Base-by-base conservation (phyloP, 768 basidiomycete genomes). In the Auricularia sp. region DNA sequence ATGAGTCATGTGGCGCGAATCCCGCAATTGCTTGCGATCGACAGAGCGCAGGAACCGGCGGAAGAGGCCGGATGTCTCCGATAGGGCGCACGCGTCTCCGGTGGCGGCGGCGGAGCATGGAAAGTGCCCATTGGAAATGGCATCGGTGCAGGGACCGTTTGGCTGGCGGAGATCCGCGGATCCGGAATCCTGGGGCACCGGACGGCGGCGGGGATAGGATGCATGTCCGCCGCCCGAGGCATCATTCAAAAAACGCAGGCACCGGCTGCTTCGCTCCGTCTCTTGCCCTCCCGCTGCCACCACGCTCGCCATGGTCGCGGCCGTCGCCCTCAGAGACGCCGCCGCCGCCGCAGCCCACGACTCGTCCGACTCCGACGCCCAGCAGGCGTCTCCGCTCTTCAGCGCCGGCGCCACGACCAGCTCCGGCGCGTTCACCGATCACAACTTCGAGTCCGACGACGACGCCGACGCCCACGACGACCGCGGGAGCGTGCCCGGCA, bases 381-480 rank as follows among this genome's bases (percentile, higher is more conserved):
- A 29, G 34, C 56, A 14, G 23, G 11, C 29, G 16, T 59, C 56
- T 59, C 56, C 56, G 21, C 56, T 59, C 56, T 59, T 59, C 29
- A n/a, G 16, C 12, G 11, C 56, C 14, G 23, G 34, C 56, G 61
- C 34, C 35, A 35, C 36, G 3, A 39, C 33, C 34, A 33, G 33
- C 61, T 21, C n/a, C 61, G 34, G 36, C 44, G 23, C 62, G 14
- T 8, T 36, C 39, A 29, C 54, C 34, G 54, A 61, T 16, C 10
- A 43, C 35, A 44, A 18, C 54, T 7, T 21, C 63, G 36, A 36
- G 11, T n/a, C 16, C 5, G 39, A 42, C 63, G 18, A 16, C 39
- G 71, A 74, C 69, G 78, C 77, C 64, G 84, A 83, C 73, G 66
- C 67, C 35, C 77, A 79, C 66, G 63, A 62, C 61, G 80, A 79